phyloP scores from a whole-genome alignment of 1,284 basidiomycete species.

The Sutorius eximius region DNA sequence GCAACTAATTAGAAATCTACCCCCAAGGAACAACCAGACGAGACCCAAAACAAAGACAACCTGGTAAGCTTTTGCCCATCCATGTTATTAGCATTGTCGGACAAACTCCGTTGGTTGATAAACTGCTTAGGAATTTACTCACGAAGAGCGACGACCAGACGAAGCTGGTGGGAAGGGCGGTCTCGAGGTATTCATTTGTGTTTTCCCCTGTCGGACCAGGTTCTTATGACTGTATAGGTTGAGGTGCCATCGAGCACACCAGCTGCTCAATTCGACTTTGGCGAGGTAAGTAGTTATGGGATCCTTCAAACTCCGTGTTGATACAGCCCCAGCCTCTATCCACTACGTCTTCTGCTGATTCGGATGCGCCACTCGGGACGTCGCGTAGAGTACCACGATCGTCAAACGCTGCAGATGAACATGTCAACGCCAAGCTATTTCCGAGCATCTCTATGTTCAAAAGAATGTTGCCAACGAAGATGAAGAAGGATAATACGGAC shows the following conservation, averaged over 20 bases:
- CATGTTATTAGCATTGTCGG: neutral
- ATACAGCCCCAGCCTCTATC: neutral
- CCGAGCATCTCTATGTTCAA: neutral
- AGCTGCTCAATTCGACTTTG: neutral
- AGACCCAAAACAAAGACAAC: too few species aligned
- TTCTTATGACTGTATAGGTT: neutral
- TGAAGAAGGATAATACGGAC: neutral
- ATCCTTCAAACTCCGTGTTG: neutral
- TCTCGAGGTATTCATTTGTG: neutral
- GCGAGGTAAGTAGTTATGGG: neutral
- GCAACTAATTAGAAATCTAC: too few species aligned
- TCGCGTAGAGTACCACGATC: neutral
- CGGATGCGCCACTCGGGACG: neutral
- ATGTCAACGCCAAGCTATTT: neutral
- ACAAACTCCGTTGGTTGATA: neutral
- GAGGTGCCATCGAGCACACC: neutral
- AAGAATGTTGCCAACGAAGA: neutral
- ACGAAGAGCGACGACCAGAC: neutral
- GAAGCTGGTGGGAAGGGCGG: neutral
- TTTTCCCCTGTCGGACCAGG: neutral
- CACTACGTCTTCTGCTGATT: neutral
- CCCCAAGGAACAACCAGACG: too few species aligned
- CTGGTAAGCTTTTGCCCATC: too few species aligned
- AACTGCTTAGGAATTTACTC: neutral
- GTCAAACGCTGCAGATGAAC: too few species aligned